A percentile compares a stretch with the other conserved stretches of the same genome.
phyloP scores from a whole-genome alignment of 208 protist species.

The Acanthamoeba castellanii region DNA sequence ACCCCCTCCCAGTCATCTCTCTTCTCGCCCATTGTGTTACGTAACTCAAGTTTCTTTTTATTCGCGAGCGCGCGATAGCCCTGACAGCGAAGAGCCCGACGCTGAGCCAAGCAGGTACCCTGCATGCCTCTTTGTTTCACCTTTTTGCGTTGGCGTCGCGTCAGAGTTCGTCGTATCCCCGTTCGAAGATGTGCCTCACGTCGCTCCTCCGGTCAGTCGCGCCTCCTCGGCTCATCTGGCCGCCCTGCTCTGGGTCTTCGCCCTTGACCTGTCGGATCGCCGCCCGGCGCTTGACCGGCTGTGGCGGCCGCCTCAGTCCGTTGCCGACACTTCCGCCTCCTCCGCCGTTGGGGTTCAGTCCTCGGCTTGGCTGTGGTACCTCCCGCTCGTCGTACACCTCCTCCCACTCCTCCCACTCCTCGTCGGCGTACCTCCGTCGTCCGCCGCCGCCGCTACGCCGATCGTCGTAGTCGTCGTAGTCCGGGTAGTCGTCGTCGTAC shows the following conservation, averaged over 20 bases:
- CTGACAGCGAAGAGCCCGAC: too few species aligned
- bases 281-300: background rate
- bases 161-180: conserved; percentile 24
- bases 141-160: background rate
- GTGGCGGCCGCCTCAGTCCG: background rate
- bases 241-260: background rate
- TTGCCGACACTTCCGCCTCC: too few species aligned
- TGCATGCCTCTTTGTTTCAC: background rate
- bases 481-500: background rate
- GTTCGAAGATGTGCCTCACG: background rate
- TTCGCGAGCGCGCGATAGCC: background rate
- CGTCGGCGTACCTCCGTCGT: background rate
- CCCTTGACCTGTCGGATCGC: background rate
- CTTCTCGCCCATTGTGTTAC: background rate
- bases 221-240: background rate
- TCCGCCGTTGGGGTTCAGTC: background rate
- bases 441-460: background rate
- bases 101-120: too few species aligned
- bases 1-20: too few species aligned
- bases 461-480: background rate
- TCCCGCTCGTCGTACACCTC: background rate
- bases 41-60: background rate
- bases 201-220: background rate
- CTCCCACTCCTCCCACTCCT: background rate
- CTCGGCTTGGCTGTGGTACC: background rate